Evolutionary conservation across 345 rosid genomes (phyloP), one percentile per base, ranked within the genome.

Genomic region (Dipteronia dyeriana): DNA sequence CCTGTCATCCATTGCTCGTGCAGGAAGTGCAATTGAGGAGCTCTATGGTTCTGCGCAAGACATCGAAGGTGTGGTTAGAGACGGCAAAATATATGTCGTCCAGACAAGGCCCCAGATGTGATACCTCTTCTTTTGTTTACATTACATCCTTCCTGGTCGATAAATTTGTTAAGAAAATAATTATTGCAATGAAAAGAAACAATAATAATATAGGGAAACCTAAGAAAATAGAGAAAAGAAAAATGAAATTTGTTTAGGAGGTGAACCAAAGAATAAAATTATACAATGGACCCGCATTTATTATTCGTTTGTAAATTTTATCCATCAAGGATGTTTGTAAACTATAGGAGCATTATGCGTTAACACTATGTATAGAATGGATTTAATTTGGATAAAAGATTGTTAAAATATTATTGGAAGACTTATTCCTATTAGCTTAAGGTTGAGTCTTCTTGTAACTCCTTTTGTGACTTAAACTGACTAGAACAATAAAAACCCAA

Each of bases 61-160:
- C 85, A 94, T 96, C 23, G 99, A 96, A 88, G 99, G 99, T 2
- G 99, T 91, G 38, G 82, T 96, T 31, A 88, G 87, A 82, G 98
- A 91, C 17, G 94, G 97, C 75, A 92, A 96, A 77, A 79, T 96
- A 82, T 94, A 90, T 38, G 94, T 94, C 62, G 99, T 96, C 47
- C 99, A 94, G 82, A 96, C 99, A 71, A 87, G 99, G 81, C 98
- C 98, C 25, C 99, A 94, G 88, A 83, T 96, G 97, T 96, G 86
- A 92, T 73, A 22, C 59, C 34, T 31, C 20, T 31, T 43, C n/a
- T 65, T 80, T 73, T 41, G 14, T 57, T 59, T 59, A 25, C 7
- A 62, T 17, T 23, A 20, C 6, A 60, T 57, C 1, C 16, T 13
- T 6, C 22, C 45, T 14, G 31, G 64, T 63, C 56, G 56, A 57